These are phyloP conservation scores for Pythium dissotocum DNA, from an alignment of 352 stramenopile genomes.

Conservation along the genomic window DNA sequence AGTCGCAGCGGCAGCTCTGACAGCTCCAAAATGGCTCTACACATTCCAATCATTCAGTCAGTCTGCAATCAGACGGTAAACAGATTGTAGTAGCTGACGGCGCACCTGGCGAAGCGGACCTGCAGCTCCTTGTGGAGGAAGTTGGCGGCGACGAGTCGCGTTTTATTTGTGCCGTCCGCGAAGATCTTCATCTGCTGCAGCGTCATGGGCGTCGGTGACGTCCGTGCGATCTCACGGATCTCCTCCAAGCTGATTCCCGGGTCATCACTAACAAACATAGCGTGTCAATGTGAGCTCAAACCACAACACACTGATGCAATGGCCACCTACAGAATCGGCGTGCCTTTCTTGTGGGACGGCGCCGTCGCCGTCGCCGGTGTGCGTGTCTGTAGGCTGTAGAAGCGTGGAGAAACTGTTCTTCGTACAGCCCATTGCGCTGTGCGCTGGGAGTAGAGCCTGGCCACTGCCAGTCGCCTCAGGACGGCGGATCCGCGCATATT, in stretches of 20 bases:
- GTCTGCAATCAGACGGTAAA: neutral
- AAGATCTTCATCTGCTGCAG: constrained; percentile 84
- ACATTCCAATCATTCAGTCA: neutral
- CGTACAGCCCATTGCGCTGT: neutral
- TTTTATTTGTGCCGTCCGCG: constrained; percentile 56
- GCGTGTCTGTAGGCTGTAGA: neutral
- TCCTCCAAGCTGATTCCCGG: constrained; percentile 59
- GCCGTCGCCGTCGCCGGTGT: neutral
- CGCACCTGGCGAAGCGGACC: constrained; percentile 66
- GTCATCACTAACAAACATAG: constrained; percentile 5
- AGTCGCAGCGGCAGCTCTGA: constrained; percentile 69
- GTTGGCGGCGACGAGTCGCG: constrained; percentile 57
- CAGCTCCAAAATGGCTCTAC: constrained; percentile 69
- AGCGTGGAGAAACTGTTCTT: constrained; percentile 4
- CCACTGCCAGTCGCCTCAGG: neutral
- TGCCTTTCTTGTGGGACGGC: constrained; percentile 26
- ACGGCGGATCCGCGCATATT: neutral
- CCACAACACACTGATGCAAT: neutral
- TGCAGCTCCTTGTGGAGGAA: constrained; percentile 85
- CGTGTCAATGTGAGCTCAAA: neutral
- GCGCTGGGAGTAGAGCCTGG: neutral
- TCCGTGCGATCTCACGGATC: constrained; percentile 55
- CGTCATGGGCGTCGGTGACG: constrained; percentile 64
- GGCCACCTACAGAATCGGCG: constrained; percentile 24
- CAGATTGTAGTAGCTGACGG: neutral